These are phyloP conservation scores for Cladosporium austrohemisphaericum DNA, from an alignment of 2,329 filamentous ascomycete species.

Conservation along the genomic window DNA sequence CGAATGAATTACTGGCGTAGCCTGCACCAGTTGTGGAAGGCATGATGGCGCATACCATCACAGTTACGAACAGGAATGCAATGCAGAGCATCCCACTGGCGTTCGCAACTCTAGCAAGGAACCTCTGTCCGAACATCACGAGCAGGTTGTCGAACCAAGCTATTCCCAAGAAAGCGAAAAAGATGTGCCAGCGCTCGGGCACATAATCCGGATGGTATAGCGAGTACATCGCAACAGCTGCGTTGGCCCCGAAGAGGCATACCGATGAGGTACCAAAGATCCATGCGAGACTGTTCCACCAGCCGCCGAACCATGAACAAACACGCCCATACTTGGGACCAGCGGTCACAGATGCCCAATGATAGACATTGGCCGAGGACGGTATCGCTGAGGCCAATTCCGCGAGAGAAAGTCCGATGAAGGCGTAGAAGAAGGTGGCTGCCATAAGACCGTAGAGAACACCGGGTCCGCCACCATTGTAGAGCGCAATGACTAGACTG, in stretches of 20 bases:
- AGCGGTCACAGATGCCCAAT: conserved; percentile 51
- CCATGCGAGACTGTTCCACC: conserved; percentile 52
- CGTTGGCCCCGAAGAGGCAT: conserved; percentile 44
- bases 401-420: conserved; percentile 50
- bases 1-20: conserved; percentile 37
- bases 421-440: conserved; percentile 49
- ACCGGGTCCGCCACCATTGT: conserved; percentile 46
- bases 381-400: conserved; percentile 44
- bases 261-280: conserved; percentile 45
- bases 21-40: conserved; percentile 43
- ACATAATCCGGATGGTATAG: conserved; percentile 46
- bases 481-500: conserved; percentile 26
- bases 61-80: conserved; percentile 52
- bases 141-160: conserved; percentile 45
- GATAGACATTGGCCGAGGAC: conserved; percentile 44
- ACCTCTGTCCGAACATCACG: conserved; percentile 54
- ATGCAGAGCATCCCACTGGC: conserved; percentile 51
- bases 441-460: conserved; percentile 49
- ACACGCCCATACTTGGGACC: conserved; percentile 45
- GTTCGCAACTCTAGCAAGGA: conserved; percentile 49
- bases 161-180: conserved; percentile 46
- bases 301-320: conserved; percentile 48
- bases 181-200: conserved; percentile 50
- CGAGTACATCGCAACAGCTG: conserved; percentile 47
- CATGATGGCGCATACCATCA: conserved; percentile 56